Base-by-base conservation (phyloP, 2,329 filamentous ascomycete genomes). In the Aspergillus clavatus region DNA sequence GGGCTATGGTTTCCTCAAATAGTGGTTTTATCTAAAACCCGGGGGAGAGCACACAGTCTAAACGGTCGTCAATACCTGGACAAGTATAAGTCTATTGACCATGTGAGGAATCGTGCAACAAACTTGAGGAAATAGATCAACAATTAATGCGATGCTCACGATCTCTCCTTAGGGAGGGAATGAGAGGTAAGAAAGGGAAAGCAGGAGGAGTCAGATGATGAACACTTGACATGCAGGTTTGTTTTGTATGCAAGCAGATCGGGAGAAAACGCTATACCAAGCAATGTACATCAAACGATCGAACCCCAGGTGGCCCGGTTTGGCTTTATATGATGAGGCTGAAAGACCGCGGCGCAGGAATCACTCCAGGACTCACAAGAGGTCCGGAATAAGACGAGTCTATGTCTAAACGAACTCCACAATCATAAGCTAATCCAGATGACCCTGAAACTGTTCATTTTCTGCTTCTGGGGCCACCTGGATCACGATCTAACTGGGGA, bases 391-490 rank as follows among this genome's bases (percentile, higher is more conserved):
- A 44, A 37, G 42, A 45, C 38, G 41, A 35, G 40, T 26, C 27
- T 43, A 40, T 42, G 29, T 51, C 43, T 47, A 52, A 50, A 46
- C 46, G 40, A 46, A 50, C 47, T 46, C 49, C 53, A 52, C 48
- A 43, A 53, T 16, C 31, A 35, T 16, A 35, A 11, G 11, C 19
- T 5, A 18, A 35, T 18, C 16, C 31, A 35, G 18, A 35, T 35
- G 16, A 35, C 18, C 31, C 11, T 21, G 19, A 35, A 6, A 35
- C 12, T 5, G 8, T 19, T 8, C 31, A 19, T 18, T 35, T 10
- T 11, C n/a, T n/a, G 16, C 18, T 16, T 10, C 10, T 11, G 10
- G 11, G 16, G 16, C 16, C 8, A 35, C 12, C 31, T 35, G 18
- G 31, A 14, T 16, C 31, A 16, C 6, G 14, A 16, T 11, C 35